Base-by-base conservation (phyloP, 768 basidiomycete genomes). In the Agaricus bisporus region DNA sequence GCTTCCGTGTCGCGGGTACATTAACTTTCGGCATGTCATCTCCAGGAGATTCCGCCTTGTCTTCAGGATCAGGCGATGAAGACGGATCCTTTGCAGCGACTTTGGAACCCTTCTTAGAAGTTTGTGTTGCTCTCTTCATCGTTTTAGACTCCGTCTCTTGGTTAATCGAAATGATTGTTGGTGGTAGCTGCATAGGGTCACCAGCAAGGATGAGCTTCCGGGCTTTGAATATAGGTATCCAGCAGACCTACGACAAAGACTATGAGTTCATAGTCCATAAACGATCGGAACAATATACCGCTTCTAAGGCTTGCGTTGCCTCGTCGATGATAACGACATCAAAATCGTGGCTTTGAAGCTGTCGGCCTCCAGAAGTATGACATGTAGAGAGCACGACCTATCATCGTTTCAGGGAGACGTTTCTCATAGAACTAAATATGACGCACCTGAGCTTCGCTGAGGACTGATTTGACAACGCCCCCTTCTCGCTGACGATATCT, bases 261-360 rank as follows among this genome's bases (percentile, higher is more conserved):
- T 6, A 20, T 26, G 8, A 32, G 28, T 25, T 37, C 43, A 25
- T 35, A 46, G 43, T 59, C 58, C 56, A 56, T 38, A 17, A 50
- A 29, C 32, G 28, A 18, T 18, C 12, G 28, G 35, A 10, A 26
- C 25, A 12, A 65, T 81, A 55, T 63, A 94, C 94, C 20, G 94
- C 92, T 70, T 99, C 95, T 12, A 97, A 64, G 3, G 95, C 95
- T 66, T 98, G 97, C 0, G 97, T 98, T 0, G 97, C 97, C 70
- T 99, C 97, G 60, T 99, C 97, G 50, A 99, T 95, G 43, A 99
- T 87, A 10, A 94, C 82, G 0, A 95, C 88, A 64, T 99, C 97
- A 62, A 99, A 99, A 1, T 77, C 69, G 52, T 85, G 77, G 55
- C 86, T 81, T 41, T 79, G 77, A 6, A 98, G 69, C 59, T 95